A percentile compares a stretch with the other conserved stretches of the same genome.
These are phyloP conservation scores for Globisporangium mamillatum DNA, from an alignment of 352 stramenopile species.

Conservation along the genomic window DNA sequence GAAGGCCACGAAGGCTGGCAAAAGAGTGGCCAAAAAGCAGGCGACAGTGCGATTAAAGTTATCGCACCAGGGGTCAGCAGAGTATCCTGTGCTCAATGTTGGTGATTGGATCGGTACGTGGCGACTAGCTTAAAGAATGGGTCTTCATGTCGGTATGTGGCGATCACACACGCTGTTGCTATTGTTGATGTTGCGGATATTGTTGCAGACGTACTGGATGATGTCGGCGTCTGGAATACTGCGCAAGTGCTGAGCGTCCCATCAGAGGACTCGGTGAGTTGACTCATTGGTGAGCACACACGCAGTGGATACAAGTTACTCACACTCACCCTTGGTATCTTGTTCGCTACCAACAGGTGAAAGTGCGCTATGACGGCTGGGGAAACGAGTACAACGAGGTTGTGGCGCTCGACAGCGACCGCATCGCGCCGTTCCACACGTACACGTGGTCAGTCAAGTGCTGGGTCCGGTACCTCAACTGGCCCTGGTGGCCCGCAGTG, in stretches of 20 bases:
- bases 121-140: background rate
- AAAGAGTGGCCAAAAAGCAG: conserved; percentile 1
- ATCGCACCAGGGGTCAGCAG: background rate
- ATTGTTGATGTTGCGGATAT: background rate
- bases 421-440: conserved; percentile 69
- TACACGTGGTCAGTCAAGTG: conserved; percentile 79
- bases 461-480: conserved; percentile 82
- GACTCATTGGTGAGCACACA: background rate
- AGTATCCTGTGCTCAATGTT: conserved; percentile 6
- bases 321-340: too few species aligned
- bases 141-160: background rate
- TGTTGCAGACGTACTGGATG: conserved; percentile 19
- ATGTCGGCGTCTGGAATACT: conserved; percentile 20
- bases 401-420: conserved; percentile 46
- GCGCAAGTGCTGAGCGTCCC: conserved; percentile 16
- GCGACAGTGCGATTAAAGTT: background rate
- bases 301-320: too few species aligned
- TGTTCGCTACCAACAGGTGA: conserved; percentile 26
- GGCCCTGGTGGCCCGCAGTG: conserved; percentile 67
- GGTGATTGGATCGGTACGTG: conserved; percentile 21
- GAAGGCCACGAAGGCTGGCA: background rate
- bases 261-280: conserved; percentile 10
- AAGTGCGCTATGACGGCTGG: conserved; percentile 76
- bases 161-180: background rate
- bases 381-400: conserved; percentile 53